These are phyloP conservation scores for Tylopilus rubrobrunneus DNA, from an alignment of 768 basidiomycete genomes.

Conservation along the genomic window DNA sequence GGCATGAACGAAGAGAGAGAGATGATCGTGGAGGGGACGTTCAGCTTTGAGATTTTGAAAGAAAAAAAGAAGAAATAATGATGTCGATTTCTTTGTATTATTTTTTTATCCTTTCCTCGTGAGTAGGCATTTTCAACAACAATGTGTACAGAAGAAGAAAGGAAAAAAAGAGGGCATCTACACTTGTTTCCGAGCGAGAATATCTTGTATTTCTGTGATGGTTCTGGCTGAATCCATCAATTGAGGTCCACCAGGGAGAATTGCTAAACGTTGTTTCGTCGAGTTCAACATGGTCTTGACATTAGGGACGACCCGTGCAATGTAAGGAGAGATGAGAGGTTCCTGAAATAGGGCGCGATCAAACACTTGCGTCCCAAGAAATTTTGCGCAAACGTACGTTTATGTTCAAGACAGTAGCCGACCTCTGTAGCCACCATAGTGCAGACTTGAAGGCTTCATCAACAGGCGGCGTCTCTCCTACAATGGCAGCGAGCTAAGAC, in stretches of 20 bases:
- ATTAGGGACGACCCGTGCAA: slow-evolving; percentile 74
- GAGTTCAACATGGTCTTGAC: slow-evolving; percentile 74
- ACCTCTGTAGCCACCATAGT: slow-evolving; percentile 84
- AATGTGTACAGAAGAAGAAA: not conserved
- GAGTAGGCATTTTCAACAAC: not conserved
- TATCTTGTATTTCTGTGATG: slow-evolving; percentile 74
- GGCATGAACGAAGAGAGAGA: slow-evolving; percentile 16
- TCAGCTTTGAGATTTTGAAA: slow-evolving; percentile 1
- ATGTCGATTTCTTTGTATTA: not conserved
- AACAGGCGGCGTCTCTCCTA: slow-evolving; percentile 70
- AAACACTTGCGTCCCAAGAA: not conserved
- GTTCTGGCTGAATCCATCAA: slow-evolving; percentile 65
- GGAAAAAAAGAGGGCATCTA: slow-evolving; percentile 3
- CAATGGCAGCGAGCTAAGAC: slow-evolving; percentile 64
- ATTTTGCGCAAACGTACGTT: slow-evolving; percentile 43
- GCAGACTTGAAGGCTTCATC: slow-evolving; percentile 81
- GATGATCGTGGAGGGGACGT: not conserved
- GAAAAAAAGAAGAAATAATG: slow-evolving; percentile 1
- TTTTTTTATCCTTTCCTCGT: not conserved
- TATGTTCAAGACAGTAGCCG: slow-evolving; percentile 65
- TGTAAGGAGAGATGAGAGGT: slow-evolving; percentile 77
- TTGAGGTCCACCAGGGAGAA: slow-evolving; percentile 69
- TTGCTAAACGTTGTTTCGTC: slow-evolving; percentile 74
- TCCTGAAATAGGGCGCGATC: slow-evolving; percentile 41
- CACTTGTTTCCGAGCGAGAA: slow-evolving; percentile 45